Evolutionary conservation across 129 eudicot genomes (phyloP), one percentile per base, ranked within the genome.

Genomic region (Saposhnikovia divaricata): DNA sequence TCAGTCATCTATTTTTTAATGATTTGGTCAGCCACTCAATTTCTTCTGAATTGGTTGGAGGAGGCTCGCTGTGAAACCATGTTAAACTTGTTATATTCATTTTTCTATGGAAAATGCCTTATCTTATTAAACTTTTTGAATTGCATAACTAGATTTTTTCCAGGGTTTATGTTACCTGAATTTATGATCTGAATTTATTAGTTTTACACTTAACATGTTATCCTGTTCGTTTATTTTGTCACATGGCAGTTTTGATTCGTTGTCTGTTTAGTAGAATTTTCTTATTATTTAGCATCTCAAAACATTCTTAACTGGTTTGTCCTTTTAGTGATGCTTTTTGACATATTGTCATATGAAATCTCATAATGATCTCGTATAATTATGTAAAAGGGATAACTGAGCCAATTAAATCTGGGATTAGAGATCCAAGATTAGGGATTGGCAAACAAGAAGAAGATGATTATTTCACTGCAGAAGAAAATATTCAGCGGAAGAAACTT

Each of bases 381-480:
- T 81, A 16, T 79, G 43, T 79, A 45, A 71, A 42, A 92, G 99
- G 99, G 72, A 96, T 96, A 79, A 82, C 82, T 31, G 99, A 96
- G 87, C 99, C 98, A 63, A 96, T 96, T 71, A 96, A 89, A 82
- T 92, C 99, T 51, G 99, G 99, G 78, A 92, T 96, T 50, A 86
- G 99, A 81, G 99, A 96, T 88, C 85, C 97, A 80, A 96, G 78
- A 76, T 77, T 96, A 77, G 98, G 98, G 15, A 78, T 96, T 1
- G 97, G 99, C 61, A 96, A 96, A 79, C 99, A 96, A 88, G 99
- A 96, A 81, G 86, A 96, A 84, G 98, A 96, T 51, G 99, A 96
- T 80, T 96, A 84, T 83, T 96, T 90, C 80, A 96, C 99, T 4
- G 93, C 99, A 71, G 99, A 90, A 84, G 98, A 96, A 86, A 96